Evolutionary conservation across 2,329 filamentous ascomycete species (phyloP), one percentile per base, ranked within the genome.

Genomic region (Blumeria graminis): DNA sequence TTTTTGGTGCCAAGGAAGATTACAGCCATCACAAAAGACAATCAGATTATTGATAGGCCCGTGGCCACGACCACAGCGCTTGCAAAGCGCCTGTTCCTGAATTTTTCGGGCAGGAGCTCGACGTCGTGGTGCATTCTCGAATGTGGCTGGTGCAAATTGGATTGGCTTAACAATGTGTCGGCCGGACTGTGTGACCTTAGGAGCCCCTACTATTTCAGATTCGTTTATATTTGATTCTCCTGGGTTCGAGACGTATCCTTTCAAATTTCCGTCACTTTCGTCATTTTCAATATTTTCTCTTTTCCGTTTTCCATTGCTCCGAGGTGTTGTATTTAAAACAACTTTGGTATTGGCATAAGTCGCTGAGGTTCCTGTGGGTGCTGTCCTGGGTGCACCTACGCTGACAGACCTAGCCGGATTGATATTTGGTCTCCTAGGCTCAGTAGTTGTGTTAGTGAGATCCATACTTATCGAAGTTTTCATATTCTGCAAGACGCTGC

Each of bases 21-120:
- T 85, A 70, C 86, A 93, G 14, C 80, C 80, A 68, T 90, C 84
- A 69, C 86, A 93, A 67, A 89, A 87, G 2, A 92, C 85, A 65
- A 93, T 89, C 69, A 81, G 77, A 69, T 92, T 92, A 62, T 72
- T 78, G n/a, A 72, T 67, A 3, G 83, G 81, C 63, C 82, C 86
- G 61, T 83, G 76, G 9, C 83, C 80, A 61, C 86, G 74, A 56
- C 80, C 76, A 68, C 86, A 93, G 60, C 77, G 75, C 62, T 80
- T 81, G 70, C 86, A 92, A 35, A 84, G 73, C 13, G 74, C 74
- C 59, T 77, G 72, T 63, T 80, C 59, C 63, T 74, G 74, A 22
- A 76, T 78, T 60, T 79, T 75, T 68, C 81, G 81, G 76, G 68
- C 62, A 64, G 67, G 59, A 59, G 68, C 61, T 56, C 67, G 69